Conservation (phyloP, 2,329 filamentous ascomycete genomes). For the Cyanodermella asteris region DNA sequence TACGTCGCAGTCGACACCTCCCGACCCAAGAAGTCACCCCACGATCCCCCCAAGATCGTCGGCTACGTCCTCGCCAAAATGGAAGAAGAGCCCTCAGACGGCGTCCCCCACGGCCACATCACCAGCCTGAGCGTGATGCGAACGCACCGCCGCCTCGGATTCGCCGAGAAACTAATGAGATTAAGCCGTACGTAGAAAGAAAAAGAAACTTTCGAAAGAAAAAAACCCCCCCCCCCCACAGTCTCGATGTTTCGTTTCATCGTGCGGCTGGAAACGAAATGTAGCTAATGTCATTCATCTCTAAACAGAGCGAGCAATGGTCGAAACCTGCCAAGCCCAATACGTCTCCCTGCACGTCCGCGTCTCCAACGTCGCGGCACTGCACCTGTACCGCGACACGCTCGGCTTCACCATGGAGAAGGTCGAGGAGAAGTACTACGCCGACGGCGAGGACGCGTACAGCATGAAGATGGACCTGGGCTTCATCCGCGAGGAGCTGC, state of each 20-base stretch:
- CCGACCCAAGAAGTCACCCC: conserved; percentile 51
- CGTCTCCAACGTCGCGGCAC: conserved; percentile 74
- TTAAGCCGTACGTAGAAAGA: conserved; percentile 76
- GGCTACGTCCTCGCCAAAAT: conserved; percentile 99
- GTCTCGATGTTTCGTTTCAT: too few relatives aligned
- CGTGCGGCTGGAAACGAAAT: too few relatives aligned
- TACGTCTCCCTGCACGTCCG: conserved; percentile 95
- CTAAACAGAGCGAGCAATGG: conserved; percentile 68
- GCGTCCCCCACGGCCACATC: conserved; percentile 85
- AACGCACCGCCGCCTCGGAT: conserved; percentile 72
- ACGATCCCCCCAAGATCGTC: conserved; percentile 91
- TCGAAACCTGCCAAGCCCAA: conserved; percentile 71
- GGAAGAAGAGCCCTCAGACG: conserved; percentile 90
- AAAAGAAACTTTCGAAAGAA: too few relatives aligned
- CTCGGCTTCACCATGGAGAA: conserved; percentile 76
- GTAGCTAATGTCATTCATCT: too few relatives aligned
- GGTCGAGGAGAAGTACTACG: conserved; percentile 79
- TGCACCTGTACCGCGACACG: conserved; percentile 81
- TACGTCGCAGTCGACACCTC: conserved; percentile 90
- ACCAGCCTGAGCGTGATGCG: conserved; percentile 90
- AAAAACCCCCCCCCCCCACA: too few relatives aligned
- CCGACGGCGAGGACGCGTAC: conserved; percentile 89
- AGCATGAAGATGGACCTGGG: conserved; percentile 75
- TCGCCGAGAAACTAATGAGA: conserved; percentile 93
- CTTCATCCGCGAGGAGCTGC: conserved; percentile 31